phyloP scores from a whole-genome alignment of 345 rosid species.

The Pugionium dolabratum region DNA sequence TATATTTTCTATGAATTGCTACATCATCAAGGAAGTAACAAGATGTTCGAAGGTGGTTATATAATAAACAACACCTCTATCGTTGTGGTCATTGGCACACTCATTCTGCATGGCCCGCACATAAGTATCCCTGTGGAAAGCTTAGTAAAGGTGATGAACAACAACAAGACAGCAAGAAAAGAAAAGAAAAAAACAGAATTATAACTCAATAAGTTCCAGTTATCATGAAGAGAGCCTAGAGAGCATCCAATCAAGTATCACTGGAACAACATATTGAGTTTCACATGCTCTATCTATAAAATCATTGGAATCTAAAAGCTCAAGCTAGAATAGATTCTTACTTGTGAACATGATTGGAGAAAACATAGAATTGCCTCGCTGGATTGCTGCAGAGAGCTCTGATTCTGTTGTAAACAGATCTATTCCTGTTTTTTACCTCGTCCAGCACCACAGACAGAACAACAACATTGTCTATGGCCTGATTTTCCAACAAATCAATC shows the following conservation, averaged over 20 bases:
- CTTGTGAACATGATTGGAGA: constrained; percentile 94
- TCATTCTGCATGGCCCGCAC: constrained; percentile 80
- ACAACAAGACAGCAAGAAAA: neutral
- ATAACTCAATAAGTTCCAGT: neutral
- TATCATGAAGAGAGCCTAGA: neutral
- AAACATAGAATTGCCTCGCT: constrained; percentile 68
- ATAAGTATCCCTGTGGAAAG: constrained; percentile 69
- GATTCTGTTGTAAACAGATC: constrained; percentile 69
- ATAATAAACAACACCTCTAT: constrained; percentile 70
- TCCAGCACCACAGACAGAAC: constrained; percentile 80
- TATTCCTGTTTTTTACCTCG: constrained; percentile 91
- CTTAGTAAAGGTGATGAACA: neutral
- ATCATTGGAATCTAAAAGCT: neutral
- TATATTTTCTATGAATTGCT: neutral
- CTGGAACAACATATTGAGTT: neutral
- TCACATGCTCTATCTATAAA: neutral
- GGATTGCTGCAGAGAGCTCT: constrained; percentile 78
- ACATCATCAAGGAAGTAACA: constrained; percentile 6
- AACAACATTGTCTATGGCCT: constrained; percentile 79
- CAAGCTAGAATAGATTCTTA: constrained; percentile 34
- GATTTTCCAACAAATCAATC: constrained; percentile 97
- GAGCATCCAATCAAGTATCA: neutral
- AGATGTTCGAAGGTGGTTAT: neutral
- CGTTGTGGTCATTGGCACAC: constrained; percentile 85
- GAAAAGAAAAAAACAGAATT: too few species aligned